Conservation (phyloP, 129 eudicot genomes). For the Erigeron canadensis region DNA sequence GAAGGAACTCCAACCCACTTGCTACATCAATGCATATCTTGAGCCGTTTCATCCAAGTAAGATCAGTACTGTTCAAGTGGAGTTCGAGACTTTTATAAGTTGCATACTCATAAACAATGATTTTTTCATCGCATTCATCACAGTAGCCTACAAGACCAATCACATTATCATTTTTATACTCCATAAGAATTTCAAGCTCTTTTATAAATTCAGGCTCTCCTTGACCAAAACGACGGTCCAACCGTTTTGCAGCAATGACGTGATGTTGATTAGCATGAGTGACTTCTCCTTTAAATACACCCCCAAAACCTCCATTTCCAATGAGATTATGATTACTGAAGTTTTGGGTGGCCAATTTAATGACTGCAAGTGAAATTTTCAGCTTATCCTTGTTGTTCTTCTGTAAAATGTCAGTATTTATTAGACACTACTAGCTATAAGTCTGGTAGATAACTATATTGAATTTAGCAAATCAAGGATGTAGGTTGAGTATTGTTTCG, state of each 20-base stretch:
- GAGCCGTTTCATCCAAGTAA: neutral
- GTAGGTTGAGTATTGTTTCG: too few relatives aligned
- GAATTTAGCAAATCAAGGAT: too few relatives aligned
- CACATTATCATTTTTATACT: neutral
- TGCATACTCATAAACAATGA: constrained; percentile 9
- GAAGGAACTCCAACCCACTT: neutral
- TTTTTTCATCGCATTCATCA: neutral
- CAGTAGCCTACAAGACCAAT: neutral
- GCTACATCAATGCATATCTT: neutral
- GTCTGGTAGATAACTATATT: too few relatives aligned
- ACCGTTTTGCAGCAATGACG: neutral
- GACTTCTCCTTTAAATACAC: constrained; percentile 1
- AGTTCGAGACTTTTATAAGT: neutral
- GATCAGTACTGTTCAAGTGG: neutral
- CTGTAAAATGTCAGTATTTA: too few relatives aligned
- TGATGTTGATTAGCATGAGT: neutral
- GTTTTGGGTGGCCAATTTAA: constrained; percentile 1
- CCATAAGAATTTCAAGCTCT: neutral
- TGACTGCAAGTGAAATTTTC: neutral
- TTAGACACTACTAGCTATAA: too few relatives aligned
- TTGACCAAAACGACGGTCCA: neutral
- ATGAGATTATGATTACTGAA: neutral
- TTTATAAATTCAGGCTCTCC: neutral
- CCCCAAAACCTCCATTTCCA: constrained; percentile 2
- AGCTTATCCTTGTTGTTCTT: too few relatives aligned